phyloP scores from a whole-genome alignment of 352 stramenopile genomes.

The Pythium scleroteichum region DNA sequence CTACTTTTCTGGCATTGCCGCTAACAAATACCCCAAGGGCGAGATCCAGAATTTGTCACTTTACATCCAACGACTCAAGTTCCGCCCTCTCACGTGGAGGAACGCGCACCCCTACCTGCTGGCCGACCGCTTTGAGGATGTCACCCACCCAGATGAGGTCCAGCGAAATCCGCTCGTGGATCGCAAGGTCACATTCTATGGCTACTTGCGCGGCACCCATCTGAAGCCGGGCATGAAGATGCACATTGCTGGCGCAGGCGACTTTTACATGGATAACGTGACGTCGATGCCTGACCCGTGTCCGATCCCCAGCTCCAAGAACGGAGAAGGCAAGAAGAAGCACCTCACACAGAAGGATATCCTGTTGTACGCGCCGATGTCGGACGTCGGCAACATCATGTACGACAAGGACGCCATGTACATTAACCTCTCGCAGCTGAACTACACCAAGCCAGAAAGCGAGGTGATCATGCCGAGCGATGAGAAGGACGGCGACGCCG shows the following conservation, averaged over 20 bases:
- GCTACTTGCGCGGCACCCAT: conserved; percentile 98
- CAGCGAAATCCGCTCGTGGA: conserved; percentile 92
- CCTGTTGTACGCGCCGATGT: conserved; percentile 76
- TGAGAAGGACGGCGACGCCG: conserved; percentile 50
- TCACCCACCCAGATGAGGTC: conserved; percentile 95
- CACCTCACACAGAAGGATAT: conserved; percentile 78
- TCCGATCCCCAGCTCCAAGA: conserved; percentile 85
- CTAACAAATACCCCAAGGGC: conserved; percentile 99
- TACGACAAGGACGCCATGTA: conserved; percentile 99
- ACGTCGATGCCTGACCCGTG: conserved; percentile 96
- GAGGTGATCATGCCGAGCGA: conserved; percentile 54
- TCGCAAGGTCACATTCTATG: conserved; percentile 96
- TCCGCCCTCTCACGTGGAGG: conserved; percentile 97
- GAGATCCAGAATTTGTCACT: conserved; percentile 98
- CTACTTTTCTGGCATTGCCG: conserved; percentile 96
- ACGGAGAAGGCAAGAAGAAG: conserved; percentile 76
- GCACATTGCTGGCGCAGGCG: conserved; percentile 97
- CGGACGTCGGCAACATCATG: conserved; percentile 97
- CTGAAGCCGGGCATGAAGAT: conserved; percentile 97
- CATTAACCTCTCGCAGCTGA: conserved; percentile 95
- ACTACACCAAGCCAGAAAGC: conserved; percentile 95
- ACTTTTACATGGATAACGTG: conserved; percentile 96
- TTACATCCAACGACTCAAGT: conserved; percentile 98
- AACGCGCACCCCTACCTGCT: conserved; percentile 99
- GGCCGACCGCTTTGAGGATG: conserved; percentile 97